These are phyloP conservation scores for Leersia perrieri DNA, from an alignment of 176 grass and related monocot genomes.

Conservation along the genomic window DNA sequence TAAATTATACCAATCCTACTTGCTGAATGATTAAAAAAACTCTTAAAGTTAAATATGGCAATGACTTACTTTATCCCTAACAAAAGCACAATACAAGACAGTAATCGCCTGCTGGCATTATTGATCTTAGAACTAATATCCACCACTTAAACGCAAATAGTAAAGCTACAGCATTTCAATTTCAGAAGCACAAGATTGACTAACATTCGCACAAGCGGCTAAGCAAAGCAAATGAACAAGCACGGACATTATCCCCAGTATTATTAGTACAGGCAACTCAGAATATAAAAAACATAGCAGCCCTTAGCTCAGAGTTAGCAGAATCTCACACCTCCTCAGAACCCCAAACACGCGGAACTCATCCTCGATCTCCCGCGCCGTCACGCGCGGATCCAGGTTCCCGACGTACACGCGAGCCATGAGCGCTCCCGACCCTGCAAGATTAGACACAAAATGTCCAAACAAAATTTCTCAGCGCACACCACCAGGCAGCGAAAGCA, in stretches of 20 bases:
- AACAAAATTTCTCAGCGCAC: neutral
- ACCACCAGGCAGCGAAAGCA: conserved; percentile 12
- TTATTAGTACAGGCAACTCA: neutral
- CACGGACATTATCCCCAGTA: neutral
- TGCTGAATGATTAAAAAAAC: neutral
- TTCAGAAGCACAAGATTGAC: neutral
- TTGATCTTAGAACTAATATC: neutral
- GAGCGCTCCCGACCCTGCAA: conserved; percentile 25
- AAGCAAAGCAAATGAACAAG: neutral
- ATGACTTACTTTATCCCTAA: neutral
- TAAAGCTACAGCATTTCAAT: neutral
- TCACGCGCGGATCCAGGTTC: conserved; percentile 70
- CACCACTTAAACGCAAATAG: neutral
- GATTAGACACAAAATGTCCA: neutral
- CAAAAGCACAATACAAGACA: neutral
- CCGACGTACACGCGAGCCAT: conserved; percentile 83
- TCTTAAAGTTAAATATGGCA: neutral
- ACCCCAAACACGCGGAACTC: conserved; percentile 74
- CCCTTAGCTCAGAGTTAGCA: neutral
- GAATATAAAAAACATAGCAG: neutral
- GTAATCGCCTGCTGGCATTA: neutral
- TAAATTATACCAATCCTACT: neutral
- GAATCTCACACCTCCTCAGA: conserved; percentile 67
- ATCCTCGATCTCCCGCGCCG: conserved; percentile 76
- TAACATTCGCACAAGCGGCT: neutral